Base-by-base conservation (phyloP, 208 protist species). In the Herpetomonas muscarum region DNA sequence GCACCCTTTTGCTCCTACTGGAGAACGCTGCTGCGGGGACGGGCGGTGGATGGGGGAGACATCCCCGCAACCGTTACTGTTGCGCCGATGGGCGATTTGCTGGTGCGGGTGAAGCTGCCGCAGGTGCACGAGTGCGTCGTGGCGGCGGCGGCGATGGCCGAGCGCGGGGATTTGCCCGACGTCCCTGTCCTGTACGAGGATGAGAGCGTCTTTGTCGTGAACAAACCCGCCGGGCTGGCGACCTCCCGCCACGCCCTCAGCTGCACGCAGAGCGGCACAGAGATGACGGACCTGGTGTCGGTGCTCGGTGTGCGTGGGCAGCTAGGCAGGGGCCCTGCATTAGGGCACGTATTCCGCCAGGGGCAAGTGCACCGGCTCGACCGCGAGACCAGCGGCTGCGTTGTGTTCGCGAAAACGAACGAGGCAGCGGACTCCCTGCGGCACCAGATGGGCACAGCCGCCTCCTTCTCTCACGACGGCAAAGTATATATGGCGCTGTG, bases 301-400 rank as follows among this genome's bases (percentile, higher is more conserved):
- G 49, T 81, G 10, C 42, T 87, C 19, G 45, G 72, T 1, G 55
- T 51, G 1, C 32, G 61, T 13, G 29, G 52, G 48, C 13, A 25
- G 26, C n/a, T 19, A 19, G 17, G 41, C 41, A 46, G 4, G 10
- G 15, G 10, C 19, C 5, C 41, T 19, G 15, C 41, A 4, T 9
- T 22, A 9, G 7, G 26, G 13, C 17, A 1, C 0, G 26, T 29
- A 41, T 83, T 82, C 41, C 75, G 84, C 10, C 70, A 87, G n/a
- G 87, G 87, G 3, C 74, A 85, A 60, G 81, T 94, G 49, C 87
- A 94, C 48, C 81, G 87, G 0, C 71, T 94, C 5, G 87, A 94
- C 42, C 61, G 49, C 0, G 87, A 81, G 28, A 94, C 87, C 12
- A 91, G 76, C 30, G 87, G 87, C 22, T 81, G 74, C 37, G 47